Percentiles rank a stretch among this genome's conserved stretches.
These are phyloP conservation scores for Chaetothyriales sp. DNA, from an alignment of 2,329 filamentous ascomycete genomes.

Conservation along the genomic window DNA sequence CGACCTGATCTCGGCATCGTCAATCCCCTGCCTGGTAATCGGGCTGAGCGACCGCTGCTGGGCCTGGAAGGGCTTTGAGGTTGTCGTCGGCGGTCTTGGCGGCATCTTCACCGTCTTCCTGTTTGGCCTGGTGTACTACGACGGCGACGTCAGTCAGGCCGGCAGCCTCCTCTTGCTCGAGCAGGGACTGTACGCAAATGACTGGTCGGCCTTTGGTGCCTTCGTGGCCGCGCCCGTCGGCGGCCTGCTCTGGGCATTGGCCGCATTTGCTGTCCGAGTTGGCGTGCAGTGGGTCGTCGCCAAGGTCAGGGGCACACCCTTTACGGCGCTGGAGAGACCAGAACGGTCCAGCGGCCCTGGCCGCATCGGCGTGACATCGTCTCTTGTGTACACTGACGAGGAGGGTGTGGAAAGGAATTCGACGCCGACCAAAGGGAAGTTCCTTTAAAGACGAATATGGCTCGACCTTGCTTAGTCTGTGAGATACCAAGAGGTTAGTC, in stretches of 20 bases:
- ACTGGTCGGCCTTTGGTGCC: slow-evolving; percentile 69
- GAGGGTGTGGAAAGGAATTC: slow-evolving; percentile 15
- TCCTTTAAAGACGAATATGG: slow-evolving; percentile 14
- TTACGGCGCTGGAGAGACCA: slow-evolving; percentile 52
- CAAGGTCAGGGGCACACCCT: slow-evolving; percentile 43
- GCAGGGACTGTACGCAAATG: slow-evolving; percentile 56
- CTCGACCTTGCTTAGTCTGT: neutral
- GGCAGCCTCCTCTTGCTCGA: slow-evolving; percentile 56
- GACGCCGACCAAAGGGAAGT: slow-evolving; percentile 15
- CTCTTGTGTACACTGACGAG: slow-evolving; percentile 7
- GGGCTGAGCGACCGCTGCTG: slow-evolving; percentile 50
- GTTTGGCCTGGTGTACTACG: slow-evolving; percentile 63
- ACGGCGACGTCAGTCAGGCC: slow-evolving; percentile 45
- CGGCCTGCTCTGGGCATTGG: slow-evolving; percentile 55
- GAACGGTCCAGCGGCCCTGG: slow-evolving; percentile 9
- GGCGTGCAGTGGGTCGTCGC: slow-evolving; percentile 42
- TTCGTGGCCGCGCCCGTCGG: slow-evolving; percentile 69
- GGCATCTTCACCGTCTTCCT: slow-evolving; percentile 68
- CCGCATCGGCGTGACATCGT: slow-evolving; percentile 2
- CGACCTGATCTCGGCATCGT: slow-evolving; percentile 61
- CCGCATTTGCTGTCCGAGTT: slow-evolving; percentile 46
- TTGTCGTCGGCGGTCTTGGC: slow-evolving; percentile 61
- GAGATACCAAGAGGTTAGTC: no score
- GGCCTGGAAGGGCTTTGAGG: slow-evolving; percentile 68
- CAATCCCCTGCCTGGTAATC: slow-evolving; percentile 60